phyloP scores from a whole-genome alignment of 768 basidiomycete genomes.

The Tricholoma sp. region DNA sequence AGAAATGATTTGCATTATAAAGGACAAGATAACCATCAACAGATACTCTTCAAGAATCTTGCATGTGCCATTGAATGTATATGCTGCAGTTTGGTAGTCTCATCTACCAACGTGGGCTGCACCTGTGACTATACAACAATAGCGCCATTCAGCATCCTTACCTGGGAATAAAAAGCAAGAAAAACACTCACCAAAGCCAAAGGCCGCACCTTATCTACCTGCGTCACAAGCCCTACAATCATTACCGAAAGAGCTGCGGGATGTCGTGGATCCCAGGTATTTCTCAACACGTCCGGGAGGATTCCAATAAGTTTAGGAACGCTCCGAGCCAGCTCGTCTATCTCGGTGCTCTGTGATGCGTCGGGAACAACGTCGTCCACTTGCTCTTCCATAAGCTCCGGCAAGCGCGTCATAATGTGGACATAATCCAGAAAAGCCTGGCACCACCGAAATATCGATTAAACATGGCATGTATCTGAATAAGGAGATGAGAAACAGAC shows the following conservation, averaged over 20 bases:
- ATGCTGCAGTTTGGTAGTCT: conserved; percentile 55
- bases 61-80: conserved; percentile 60
- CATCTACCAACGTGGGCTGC: conserved; percentile 43
- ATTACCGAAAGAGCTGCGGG: conserved; percentile 69
- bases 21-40: conserved; percentile 6
- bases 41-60: conserved; percentile 58
- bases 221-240: conserved; percentile 54
- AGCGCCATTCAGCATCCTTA: conserved; percentile 20
- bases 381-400: conserved; percentile 44
- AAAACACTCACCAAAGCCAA: conserved; percentile 49
- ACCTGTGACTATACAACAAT: conserved; percentile 34
- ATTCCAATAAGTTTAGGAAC: conserved; percentile 63
- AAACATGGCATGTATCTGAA: conserved; percentile 3
- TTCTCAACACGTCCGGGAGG: conserved; percentile 62
- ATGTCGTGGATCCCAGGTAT: conserved; percentile 57
- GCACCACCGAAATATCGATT: not conserved
- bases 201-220: conserved; percentile 57
- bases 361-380: conserved; percentile 41
- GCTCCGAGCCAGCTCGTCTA: conserved; percentile 54
- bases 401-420: conserved; percentile 55
- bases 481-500: conserved; percentile 30
- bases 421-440: conserved; percentile 73
- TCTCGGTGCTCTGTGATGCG: conserved; percentile 41
- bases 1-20: not conserved
- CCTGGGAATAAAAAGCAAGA: not conserved